Evolutionary conservation across 2,329 filamentous ascomycete species (phyloP).

Genomic region (Diaporthe eres): DNA sequence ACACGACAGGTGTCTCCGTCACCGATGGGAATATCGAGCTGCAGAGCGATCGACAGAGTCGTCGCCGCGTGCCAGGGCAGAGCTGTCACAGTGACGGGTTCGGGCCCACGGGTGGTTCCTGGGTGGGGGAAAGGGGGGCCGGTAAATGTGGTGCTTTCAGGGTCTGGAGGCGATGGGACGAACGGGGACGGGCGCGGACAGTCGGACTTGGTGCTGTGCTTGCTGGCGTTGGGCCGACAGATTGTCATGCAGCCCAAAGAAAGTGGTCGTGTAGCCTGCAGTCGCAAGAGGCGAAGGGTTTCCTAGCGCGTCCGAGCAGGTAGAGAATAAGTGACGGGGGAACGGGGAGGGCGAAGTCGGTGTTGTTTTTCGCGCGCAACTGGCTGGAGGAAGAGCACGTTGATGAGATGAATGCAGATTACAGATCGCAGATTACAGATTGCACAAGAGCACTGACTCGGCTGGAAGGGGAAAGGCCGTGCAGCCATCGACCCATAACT

Average conservation of each 20-base stretch:
- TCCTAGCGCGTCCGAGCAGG: not conserved
- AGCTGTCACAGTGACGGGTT: constrained; percentile 28
- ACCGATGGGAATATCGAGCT: constrained; percentile 3
- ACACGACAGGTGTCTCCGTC: constrained; percentile 24
- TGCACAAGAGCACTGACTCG: constrained; percentile 31
- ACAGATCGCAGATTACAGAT: constrained; percentile 25
- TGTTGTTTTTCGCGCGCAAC: not conserved
- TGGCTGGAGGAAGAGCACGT: constrained; percentile 21
- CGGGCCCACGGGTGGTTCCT: constrained; percentile 27
- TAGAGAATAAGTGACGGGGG: not conserved
- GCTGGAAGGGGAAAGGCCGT: constrained; percentile 26
- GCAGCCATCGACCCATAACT: constrained; percentile 32
- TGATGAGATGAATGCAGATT: constrained; percentile 23
- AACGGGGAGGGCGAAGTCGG: not conserved
- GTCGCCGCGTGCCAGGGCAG: constrained; percentile 13
- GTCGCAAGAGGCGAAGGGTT: not conserved
- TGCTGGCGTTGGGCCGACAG: not conserved
- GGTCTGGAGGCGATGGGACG: constrained; percentile 10
- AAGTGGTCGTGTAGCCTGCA: not conserved
- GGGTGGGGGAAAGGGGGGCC: constrained; percentile 24
- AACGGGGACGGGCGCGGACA: not conserved
- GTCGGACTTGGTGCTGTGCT: not conserved
- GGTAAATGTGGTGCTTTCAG: constrained; percentile 30
- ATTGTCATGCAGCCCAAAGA: constrained; percentile 5
- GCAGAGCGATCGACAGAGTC: constrained; percentile 26